Evolutionary conservation across 768 basidiomycete species (phyloP), one percentile per base, ranked within the genome.

Genomic region (Leccinum longicurvipes): DNA sequence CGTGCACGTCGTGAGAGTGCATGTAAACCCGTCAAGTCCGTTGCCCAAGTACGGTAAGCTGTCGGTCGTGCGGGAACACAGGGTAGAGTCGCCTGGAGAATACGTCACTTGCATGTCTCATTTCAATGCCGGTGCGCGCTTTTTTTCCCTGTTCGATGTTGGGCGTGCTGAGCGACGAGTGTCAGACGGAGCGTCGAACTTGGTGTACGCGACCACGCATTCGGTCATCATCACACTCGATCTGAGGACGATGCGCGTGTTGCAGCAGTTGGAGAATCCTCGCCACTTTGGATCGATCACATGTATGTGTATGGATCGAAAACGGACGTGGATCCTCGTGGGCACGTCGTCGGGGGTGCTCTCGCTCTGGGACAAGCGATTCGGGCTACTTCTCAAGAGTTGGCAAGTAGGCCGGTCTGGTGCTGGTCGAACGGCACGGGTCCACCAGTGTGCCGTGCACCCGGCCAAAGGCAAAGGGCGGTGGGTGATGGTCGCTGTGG

Each of bases 291-390:
- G 97, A 0, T 85, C 93, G 0, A 91, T 98, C 57, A 90, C 93
- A 0, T 82, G 85, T 39, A 70, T 96, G 55, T 96, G 92, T 62
- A 70, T 93, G 46, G 94, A 96, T 67, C 83, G 84, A 31, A 91
- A 88, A 65, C 84, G 81, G 24, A 82, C 89, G 6, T 98, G 96
- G 96, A 78, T 96, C 24, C 77, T 97, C 12, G 85, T 90, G 17
- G 96, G 92, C 3, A 97, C 96, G 1, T 83, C 88, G 3, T 83
- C 82, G 2, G 97, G 96, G 6, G 83, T 88, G 14, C 74, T 98
- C 12, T 85, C 90, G 0, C 78, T 99, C 3, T 99, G 95, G 94
- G 97, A 99, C 73, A 84, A 93, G 42, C 87, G 96, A 10, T 99
- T 98, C 62, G 94, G 95, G 1, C 76, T 98, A 19, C 75, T 89